Base-by-base conservation (phyloP, 176 grass and related monocot genomes). In the barley (Hordeum vulgare) region DNA sequence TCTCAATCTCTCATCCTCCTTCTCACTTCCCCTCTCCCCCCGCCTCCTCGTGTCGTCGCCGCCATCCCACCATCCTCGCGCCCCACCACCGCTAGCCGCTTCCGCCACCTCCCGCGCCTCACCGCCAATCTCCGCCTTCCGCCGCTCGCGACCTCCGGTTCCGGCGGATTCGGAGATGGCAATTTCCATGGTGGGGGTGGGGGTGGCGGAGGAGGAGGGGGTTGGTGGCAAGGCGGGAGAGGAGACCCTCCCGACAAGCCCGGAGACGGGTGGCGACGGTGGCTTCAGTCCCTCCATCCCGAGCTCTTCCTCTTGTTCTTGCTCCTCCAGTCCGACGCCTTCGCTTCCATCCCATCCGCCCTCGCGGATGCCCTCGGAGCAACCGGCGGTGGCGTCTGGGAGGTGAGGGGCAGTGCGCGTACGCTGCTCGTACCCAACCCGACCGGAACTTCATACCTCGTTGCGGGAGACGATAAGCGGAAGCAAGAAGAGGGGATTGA, bases 331-430 rank as follows among this genome's bases (percentile, higher is more conserved):
- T 82, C 33, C 18, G 77, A 58, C 63, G 90, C 71, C 28, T 90
- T 72, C 26, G 59, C 72, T 60, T 80, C 63, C 51, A 86, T 76
- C 56, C 75, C 85, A 17, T 81, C 81, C 33, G 56, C 82, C 17
- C 80, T 94, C 15, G 71, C 87, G 13, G 66, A 82, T 24, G 82
- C 92, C 10, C 63, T 91, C 11, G 86, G 87, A 45, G 24, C 67
- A 3, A 24, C 13, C 13, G 76, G 67, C 8, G 70, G 49, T 20
- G 23, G 21, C 76, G 63, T 95, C 8, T 95, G 89, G 90, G 96
- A 98, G 85, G 87, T 93, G 25, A 95, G 76, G 34, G 87, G 92
- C 10, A 89, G 85, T 62, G 79, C 37, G 51, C 79, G 89, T 20
- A 90, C 57, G 63, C 90, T 77, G 42, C 74, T 98, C 14, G 75